Evolutionary conservation across 2,329 filamentous ascomycete genomes (phyloP), one percentile per base, ranked within the genome.

Genomic region (Metarhizium album): DNA sequence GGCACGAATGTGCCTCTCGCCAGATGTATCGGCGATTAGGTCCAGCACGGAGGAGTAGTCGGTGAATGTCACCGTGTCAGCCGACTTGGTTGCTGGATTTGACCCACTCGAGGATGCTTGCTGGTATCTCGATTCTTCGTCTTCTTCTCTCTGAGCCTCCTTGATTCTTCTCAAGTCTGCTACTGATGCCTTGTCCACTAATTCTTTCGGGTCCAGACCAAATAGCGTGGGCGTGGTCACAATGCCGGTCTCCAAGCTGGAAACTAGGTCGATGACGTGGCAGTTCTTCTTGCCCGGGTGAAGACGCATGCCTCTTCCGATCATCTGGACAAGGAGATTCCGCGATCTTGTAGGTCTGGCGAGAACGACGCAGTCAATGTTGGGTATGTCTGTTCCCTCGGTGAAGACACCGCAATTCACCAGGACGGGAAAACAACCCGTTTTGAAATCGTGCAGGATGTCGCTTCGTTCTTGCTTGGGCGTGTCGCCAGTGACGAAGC

Each of bases 281-380:
- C 93, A 98, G 62, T 97, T 81, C 38, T 83, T 71, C 67, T 98
- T 98, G 13, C 79, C 86, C 1, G 83, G 74, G 63, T 88, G 78
- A 38, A 96, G 70, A 42, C 93, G 82, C 81, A 98, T 87, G 4
- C 93, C 93, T 59, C 93, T 80, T 1, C 93, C 93, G 54, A 98
- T 95, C 93, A 98, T 98, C 67, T 98, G 93, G 1, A 97, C 82
- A 1, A 98, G 79, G 2, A 98, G 72, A 59, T 96, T 97, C n/a
- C 87, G 82, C 16, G 93, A 97, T 58, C 84, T 83, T 1, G 93
- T 98, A 0, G 93, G 93, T 23, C 93, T 76, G 3, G 86, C 90
- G 8, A 98, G 76, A 8, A 98, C 64, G 23, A 98, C 80, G 62
- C 93, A 97, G 70, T 98, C 93, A 57, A 98, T 87, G 64, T 95